These are phyloP conservation scores for Clitocybe nebularis DNA, from an alignment of 1,284 basidiomycete genomes.

Conservation along the genomic window DNA sequence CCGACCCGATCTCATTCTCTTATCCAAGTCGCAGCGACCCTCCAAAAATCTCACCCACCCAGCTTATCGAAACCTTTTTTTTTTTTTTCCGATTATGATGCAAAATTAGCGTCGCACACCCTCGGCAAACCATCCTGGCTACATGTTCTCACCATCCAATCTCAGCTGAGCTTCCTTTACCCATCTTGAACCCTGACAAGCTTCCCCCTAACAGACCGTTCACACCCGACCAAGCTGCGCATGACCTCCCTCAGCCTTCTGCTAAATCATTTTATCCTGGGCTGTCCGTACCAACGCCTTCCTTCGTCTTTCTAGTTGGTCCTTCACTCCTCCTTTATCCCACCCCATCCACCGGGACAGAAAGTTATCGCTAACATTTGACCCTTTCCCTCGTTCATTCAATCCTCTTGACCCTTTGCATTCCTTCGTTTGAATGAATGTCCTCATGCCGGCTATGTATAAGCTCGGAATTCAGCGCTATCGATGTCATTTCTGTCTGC, in stretches of 20 bases:
- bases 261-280: background rate
- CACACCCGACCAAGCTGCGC: background rate
- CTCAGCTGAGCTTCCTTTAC: background rate
- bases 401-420: no score
- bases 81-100: constrained; percentile 1
- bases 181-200: background rate
- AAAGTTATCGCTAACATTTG: background rate
- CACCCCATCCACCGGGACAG: no score
- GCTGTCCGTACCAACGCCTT: background rate
- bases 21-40: background rate
- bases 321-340: no score
- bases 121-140: background rate
- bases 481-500: background rate
- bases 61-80: background rate
- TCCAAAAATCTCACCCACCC: background rate
- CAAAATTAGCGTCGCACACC: background rate
- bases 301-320: background rate
- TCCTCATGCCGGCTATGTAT: background rate
- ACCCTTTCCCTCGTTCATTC: background rate
- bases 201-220: background rate
- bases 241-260: background rate
- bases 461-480: constrained; percentile 1
- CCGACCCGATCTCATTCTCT: background rate
- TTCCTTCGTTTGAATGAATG: no score
- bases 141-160: background rate